Evolutionary conservation across 345 rosid species (phyloP).

Genomic region (Gossypium raimondii): DNA sequence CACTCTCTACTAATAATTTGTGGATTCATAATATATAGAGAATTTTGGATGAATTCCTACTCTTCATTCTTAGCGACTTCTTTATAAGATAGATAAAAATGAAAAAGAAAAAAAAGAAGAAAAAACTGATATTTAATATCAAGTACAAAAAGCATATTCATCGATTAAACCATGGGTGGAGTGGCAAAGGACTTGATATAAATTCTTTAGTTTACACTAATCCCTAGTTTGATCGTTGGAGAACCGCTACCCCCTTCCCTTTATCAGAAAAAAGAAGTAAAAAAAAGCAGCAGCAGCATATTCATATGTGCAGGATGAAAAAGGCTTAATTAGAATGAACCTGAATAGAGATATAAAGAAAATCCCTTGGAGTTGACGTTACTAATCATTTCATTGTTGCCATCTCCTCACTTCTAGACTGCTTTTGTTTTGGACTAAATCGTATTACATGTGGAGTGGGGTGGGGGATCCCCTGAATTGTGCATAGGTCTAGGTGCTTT

Average conservation of each 20-base stretch:
- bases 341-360: neutral
- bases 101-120: neutral
- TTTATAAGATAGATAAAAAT: neutral
- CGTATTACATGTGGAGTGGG: neutral
- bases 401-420: neutral
- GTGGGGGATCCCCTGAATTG: neutral
- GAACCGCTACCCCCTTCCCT: too few relatives aligned
- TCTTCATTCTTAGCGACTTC: neutral
- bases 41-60: neutral
- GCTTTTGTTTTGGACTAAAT: neutral
- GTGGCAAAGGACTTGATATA: neutral
- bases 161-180: neutral
- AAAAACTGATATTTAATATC: neutral
- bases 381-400: neutral
- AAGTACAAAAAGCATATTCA: neutral
- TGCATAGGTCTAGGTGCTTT: neutral
- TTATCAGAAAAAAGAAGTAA: too few relatives aligned
- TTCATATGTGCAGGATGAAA: too few relatives aligned
- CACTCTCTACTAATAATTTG: neutral
- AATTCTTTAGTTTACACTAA: too few relatives aligned
- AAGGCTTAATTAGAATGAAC: too few relatives aligned
- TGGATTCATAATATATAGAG: neutral
- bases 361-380: neutral
- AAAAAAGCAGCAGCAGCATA: too few relatives aligned
- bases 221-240: too few relatives aligned